These are phyloP conservation scores for Cladorrhinum samala DNA, from an alignment of 495 filamentous ascomycete genomes.

Conservation along the genomic window DNA sequence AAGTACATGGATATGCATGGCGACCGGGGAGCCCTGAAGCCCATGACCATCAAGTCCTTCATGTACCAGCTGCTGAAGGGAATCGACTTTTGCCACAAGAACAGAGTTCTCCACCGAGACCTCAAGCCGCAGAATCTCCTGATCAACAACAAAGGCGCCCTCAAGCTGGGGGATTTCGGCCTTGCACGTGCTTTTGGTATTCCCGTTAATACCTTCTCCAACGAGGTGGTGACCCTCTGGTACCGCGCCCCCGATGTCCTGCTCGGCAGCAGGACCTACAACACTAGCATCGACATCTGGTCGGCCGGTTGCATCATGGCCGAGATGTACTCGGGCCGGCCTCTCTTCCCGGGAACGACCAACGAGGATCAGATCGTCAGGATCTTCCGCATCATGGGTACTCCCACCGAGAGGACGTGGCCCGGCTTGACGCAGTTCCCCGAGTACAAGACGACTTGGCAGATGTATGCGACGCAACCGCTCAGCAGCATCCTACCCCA, in stretches of 20 bases:
- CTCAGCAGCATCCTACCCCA: constrained; percentile 78
- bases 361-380: constrained; percentile 94
- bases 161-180: constrained; percentile 95
- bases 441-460: constrained; percentile 91
- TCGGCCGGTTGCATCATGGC: constrained; percentile 98
- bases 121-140: constrained; percentile 93
- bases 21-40: constrained; percentile 75
- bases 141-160: constrained; percentile 83
- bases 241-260: constrained; percentile 93
- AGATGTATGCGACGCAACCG: constrained; percentile 92
- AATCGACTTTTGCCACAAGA: constrained; percentile 95
- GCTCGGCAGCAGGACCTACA: constrained; percentile 85
- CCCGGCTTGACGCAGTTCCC: constrained; percentile 83
- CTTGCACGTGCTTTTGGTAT: constrained; percentile 92
- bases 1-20: constrained; percentile 95
- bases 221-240: constrained; percentile 96
- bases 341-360: constrained; percentile 88
- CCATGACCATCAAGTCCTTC: constrained; percentile 88
- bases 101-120: constrained; percentile 91
- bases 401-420: constrained; percentile 87
- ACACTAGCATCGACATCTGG: constrained; percentile 98
- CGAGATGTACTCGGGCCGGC: constrained; percentile 92
- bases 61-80: constrained; percentile 93
- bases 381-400: constrained; percentile 97
- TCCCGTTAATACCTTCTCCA: constrained; percentile 96